Percentiles rank a stretch among this genome's conserved stretches.
phyloP scores from a whole-genome alignment of 1,284 basidiomycete genomes.

The Neonothopanus nambi region DNA sequence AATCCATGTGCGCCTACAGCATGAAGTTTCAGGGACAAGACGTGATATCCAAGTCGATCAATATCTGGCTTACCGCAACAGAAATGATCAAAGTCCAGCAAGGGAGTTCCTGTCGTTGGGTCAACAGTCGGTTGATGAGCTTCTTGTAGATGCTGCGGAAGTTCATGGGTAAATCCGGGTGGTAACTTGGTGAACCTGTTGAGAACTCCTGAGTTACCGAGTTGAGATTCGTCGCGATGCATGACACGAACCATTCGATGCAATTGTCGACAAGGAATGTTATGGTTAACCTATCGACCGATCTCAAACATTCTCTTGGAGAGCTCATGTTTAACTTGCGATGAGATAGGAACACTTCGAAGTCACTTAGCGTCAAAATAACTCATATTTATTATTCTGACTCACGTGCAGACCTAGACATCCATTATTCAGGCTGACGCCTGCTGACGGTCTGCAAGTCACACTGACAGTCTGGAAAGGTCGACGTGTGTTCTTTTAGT shows the following conservation, averaged over 20 bases:
- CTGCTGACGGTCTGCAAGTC: too few relatives aligned
- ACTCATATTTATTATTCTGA: too few relatives aligned
- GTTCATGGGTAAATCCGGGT: slow-evolving; percentile 74
- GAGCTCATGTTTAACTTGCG: too few relatives aligned
- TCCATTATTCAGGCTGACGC: too few relatives aligned
- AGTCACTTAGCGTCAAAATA: too few relatives aligned
- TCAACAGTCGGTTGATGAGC: slow-evolving; percentile 48
- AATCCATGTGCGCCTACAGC: slow-evolving; percentile 81
- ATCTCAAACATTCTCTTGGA: slow-evolving; percentile 13
- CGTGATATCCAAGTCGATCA: not conserved
- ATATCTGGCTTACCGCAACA: slow-evolving; percentile 62
- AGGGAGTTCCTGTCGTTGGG: slow-evolving; percentile 57
- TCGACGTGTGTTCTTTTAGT: too few relatives aligned
- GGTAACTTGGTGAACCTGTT: slow-evolving; percentile 78
- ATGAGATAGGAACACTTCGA: too few relatives aligned
- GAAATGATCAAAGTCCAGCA: slow-evolving; percentile 72
- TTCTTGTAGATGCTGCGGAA: slow-evolving; percentile 60
- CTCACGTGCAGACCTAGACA: too few relatives aligned
- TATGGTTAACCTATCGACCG: slow-evolving; percentile 54
- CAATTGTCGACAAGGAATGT: slow-evolving; percentile 77
- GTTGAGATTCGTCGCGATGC: not conserved
- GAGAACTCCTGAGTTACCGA: slow-evolving; percentile 1
- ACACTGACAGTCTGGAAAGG: too few relatives aligned
- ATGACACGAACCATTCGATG: slow-evolving; percentile 65
- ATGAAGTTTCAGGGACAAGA: not conserved